phyloP scores from a whole-genome alignment of 306 rosid species.

The Glycyrrhiza uralensis region DNA sequence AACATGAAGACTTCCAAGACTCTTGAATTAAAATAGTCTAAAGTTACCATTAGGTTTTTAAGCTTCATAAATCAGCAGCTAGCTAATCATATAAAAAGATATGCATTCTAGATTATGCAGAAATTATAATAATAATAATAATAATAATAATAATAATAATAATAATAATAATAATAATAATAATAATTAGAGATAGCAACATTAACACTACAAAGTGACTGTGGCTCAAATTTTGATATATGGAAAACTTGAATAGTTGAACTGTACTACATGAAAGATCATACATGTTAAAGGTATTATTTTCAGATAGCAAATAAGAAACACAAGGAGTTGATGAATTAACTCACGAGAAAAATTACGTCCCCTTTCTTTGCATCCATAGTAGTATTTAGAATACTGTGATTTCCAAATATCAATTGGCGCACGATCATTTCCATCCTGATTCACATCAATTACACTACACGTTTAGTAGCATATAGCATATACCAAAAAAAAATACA shows the following conservation, averaged over 20 bases:
- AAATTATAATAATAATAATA: not conserved
- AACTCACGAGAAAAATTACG: conserved; percentile 62
- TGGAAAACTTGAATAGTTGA: not conserved
- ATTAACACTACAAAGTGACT: conserved; percentile 1
- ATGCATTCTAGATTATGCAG: not conserved
- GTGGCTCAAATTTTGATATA: not conserved
- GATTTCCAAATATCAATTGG: conserved; percentile 88
- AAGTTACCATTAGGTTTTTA: not conserved
- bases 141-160: not conserved
- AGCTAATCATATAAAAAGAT: not conserved
- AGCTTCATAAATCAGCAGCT: not conserved
- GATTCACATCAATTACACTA: conserved; percentile 12
- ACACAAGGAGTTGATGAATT: not conserved
- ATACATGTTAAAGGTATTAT: not conserved
- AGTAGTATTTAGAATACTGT: conserved; percentile 64
- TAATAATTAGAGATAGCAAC: not conserved
- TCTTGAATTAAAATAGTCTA: not conserved
- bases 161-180: not conserved
- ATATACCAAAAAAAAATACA: too few relatives aligned
- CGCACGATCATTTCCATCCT: conserved; percentile 56
- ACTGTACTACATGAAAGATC: not conserved
- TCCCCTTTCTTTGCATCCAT: conserved; percentile 80
- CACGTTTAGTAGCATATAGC: too few relatives aligned
- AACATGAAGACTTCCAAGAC: not conserved
- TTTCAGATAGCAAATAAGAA: not conserved